Evolutionary conservation across 495 filamentous ascomycete genomes (phyloP).

Genomic region (Corynascus novoguineensis): DNA sequence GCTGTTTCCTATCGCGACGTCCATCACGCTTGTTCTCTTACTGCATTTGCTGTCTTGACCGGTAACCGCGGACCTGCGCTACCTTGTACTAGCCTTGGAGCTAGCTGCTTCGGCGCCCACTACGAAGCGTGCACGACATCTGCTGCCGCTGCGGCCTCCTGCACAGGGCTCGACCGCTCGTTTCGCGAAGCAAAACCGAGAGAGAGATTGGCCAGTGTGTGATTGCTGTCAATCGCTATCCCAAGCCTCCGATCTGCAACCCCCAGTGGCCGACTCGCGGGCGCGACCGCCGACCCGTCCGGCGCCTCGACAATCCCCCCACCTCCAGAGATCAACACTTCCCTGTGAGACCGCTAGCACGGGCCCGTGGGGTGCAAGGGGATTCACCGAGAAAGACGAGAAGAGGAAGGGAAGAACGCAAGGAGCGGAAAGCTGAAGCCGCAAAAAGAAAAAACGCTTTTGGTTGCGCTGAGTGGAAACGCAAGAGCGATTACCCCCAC

Average conservation of each 20-base stretch:
- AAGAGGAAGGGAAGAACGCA: slow-evolving; percentile 3
- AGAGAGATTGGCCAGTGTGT: slow-evolving; percentile 16
- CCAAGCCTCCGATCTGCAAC: slow-evolving; percentile 27
- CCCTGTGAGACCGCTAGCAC: slow-evolving; percentile 6
- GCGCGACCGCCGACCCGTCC: slow-evolving; percentile 12
- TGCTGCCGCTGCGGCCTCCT: slow-evolving; percentile 9
- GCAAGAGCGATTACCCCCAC: slow-evolving; percentile 21
- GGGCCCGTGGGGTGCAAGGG: slow-evolving; percentile 6
- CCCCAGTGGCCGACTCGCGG: slow-evolving; percentile 17
- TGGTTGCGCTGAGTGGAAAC: slow-evolving; percentile 19
- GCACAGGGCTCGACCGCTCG: slow-evolving; percentile 17
- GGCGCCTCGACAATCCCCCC: slow-evolving; percentile 10
- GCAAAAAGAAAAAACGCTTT: slow-evolving; percentile 4
- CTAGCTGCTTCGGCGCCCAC: slow-evolving; percentile 22
- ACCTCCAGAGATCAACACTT: slow-evolving; percentile 7
- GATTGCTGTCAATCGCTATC: slow-evolving; percentile 25
- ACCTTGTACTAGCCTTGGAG: slow-evolving; percentile 1
- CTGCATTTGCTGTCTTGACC: neutral
- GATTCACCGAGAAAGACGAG: slow-evolving; percentile 2
- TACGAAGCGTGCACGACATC: slow-evolving; percentile 18
- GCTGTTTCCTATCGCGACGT: slow-evolving; percentile 3
- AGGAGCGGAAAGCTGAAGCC: slow-evolving; percentile 6
- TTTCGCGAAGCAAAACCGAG: slow-evolving; percentile 17
- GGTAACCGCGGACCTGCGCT: neutral
- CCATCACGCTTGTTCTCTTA: slow-evolving; percentile 25